Evolutionary conservation across 805 yeast genomes (phyloP), one percentile per base, ranked within the genome.

Genomic region (Candida morakotiae): DNA sequence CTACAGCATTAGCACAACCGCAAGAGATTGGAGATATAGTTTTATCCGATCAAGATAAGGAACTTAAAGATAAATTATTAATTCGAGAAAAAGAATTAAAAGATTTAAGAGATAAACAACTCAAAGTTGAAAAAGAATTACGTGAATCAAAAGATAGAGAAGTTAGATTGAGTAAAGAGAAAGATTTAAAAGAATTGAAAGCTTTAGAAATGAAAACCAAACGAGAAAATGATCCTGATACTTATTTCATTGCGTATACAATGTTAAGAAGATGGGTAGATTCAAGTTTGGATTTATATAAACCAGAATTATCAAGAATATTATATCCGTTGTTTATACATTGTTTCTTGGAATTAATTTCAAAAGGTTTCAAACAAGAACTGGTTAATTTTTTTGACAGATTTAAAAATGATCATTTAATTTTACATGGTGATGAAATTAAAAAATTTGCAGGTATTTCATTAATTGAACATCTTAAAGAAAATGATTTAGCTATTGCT

Each of bases 261-360:
- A 73, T 87, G 57, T 73, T 88, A 44, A 75, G 85, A 44, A 80
- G 81, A 34, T 93, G 98, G 98, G 85, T 87, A 28, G 95, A 87
- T 48, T 73, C 87, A 13, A 87, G 96, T 0, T 70, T 93, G 49
- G 98, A 91, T 58, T 73, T 93, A 62, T 93, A 93, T 61, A 83
- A 78, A 60, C 88, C 94, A 13, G 97, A 93, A 59, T 70, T 93
- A 42, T 75, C 82, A 39, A 77, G 93, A 46, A 74, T 91, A 29
- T 64, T 91, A 48, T 93, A 85, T 57, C 99, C 99, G 5, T 71
- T 93, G n/a, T 93, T 89, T 60, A 83, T 91, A 35, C 95, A 91
- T 58, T 77, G 87, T 50, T 93, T 78, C 55, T 67, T 93, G 43
- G 91, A 87, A 49, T 70, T 93, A 40, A 78, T 91, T 15, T 66